Evolutionary conservation across 1,139 yeast species (phyloP), one percentile per base, ranked within the genome.

Genomic region (Zygoascus sp.): DNA sequence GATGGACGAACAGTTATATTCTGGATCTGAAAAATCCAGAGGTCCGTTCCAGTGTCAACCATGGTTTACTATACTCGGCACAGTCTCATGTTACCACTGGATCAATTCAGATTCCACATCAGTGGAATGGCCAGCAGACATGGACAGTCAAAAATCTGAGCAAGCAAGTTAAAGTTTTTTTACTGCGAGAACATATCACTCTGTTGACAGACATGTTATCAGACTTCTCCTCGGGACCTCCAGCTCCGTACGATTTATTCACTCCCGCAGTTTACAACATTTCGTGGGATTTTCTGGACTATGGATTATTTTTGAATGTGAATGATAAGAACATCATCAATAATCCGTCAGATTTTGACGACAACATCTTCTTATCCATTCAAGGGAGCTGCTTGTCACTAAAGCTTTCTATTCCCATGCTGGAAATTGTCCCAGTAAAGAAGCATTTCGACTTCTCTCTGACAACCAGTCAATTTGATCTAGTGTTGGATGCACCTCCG

Each of bases 241-340:
- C 86, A 0, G 59, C 60, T 0, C 83, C 88, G 0, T 90, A 90
- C 59, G 92, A 85, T 51, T 66, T 77, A 19, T 87, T 85, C 61
- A 72, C 92, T 23, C 94, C 95, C 0, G 81, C 81, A 51, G 65
- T 71, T 3, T 88, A 88, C 60, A 61, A 65, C 1, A 56, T 88
- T 25, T 69, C 73, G 32, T 85, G 96, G 95, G 66, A 71, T 4
- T 58, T 76, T 30, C 55, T 77, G 13, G 73, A 78, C 32, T 83
- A 83, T 58, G 75, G 78, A 37, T 64, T 90, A 9, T 84, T 70
- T 60, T 66, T 90, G 50, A 90, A 89, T 61, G 83, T 88, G 22
- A 92, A 92, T 61, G 96, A 88, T 58, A 77, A 79, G 36, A 92
- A 92, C 59, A 86, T 92, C 58, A 83, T 92, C 58, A 84, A 88